Conservation (phyloP, 768 basidiomycete species). For the Leccinum imitatum region DNA sequence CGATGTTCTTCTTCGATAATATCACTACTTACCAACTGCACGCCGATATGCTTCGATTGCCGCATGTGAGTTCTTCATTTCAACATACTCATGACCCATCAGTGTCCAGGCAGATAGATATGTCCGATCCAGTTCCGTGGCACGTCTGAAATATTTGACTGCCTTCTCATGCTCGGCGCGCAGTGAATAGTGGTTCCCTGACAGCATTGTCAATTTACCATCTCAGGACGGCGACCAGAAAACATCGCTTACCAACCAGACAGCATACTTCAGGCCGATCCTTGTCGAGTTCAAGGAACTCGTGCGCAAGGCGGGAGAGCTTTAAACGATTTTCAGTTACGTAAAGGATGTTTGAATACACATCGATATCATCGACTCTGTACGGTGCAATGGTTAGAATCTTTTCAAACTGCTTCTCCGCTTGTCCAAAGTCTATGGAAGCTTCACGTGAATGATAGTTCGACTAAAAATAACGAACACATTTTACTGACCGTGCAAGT, state of each 20-base stretch:
- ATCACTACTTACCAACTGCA: slow-evolving; percentile 74
- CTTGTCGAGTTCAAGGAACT: slow-evolving; percentile 85
- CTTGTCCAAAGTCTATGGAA: slow-evolving; percentile 77
- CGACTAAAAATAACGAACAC: not conserved
- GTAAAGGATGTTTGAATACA: slow-evolving; percentile 96
- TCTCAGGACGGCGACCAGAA: not conserved
- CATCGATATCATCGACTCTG: slow-evolving; percentile 92
- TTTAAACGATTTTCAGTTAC: slow-evolving; percentile 89
- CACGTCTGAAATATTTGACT: slow-evolving; percentile 90
- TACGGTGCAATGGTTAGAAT: slow-evolving; percentile 81
- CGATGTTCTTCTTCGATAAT: not conserved
- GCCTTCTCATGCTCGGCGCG: slow-evolving; percentile 95
- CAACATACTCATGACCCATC: slow-evolving; percentile 98
- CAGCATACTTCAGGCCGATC: slow-evolving; percentile 97
- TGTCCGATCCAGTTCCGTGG: slow-evolving; percentile 91
- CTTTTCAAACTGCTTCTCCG: slow-evolving; percentile 81
- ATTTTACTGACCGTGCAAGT: slow-evolving; percentile 71
- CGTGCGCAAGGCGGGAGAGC: slow-evolving; percentile 87
- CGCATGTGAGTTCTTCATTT: slow-evolving; percentile 99
- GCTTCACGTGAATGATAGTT: slow-evolving; percentile 5
- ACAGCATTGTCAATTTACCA: not conserved
- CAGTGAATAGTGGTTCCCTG: slow-evolving; percentile 97
- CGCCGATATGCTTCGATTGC: slow-evolving; percentile 97
- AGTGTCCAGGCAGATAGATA: slow-evolving; percentile 98
- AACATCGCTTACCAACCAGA: slow-evolving; percentile 69